phyloP scores from a whole-genome alignment of 495 filamentous ascomycete genomes.

The Daldinia bambusicola region DNA sequence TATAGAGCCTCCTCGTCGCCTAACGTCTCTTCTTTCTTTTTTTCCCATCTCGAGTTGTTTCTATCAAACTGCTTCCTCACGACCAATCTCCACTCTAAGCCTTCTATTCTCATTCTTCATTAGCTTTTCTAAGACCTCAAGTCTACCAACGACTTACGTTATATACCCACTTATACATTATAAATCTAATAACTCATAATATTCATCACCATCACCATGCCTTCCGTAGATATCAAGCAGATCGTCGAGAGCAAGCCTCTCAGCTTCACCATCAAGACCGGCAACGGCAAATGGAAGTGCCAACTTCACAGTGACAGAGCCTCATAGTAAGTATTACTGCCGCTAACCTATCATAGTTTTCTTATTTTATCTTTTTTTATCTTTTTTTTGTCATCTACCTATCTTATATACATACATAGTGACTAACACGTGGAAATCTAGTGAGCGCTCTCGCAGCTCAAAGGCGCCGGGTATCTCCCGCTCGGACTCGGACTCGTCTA shows the following conservation, averaged over 20 bases:
- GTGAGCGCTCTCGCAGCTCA: conserved; percentile 50
- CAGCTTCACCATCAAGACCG: conserved; percentile 58
- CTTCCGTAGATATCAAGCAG: conserved; percentile 46
- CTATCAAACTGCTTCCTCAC: conserved; percentile 10
- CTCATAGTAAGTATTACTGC: conserved; percentile 50
- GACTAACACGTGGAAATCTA: conserved; percentile 36
- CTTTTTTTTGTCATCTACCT: neutral
- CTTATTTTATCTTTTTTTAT: neutral
- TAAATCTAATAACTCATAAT: neutral
- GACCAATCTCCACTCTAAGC: conserved; percentile 34
- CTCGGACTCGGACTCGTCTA: conserved; percentile 45
- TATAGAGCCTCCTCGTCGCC: conserved; percentile 33
- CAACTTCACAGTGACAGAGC: conserved; percentile 54
- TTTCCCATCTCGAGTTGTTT: conserved; percentile 24
- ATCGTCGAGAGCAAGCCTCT: conserved; percentile 51
- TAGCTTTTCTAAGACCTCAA: conserved; percentile 7
- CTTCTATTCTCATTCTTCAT: conserved; percentile 2
- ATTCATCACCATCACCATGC: conserved; percentile 39
- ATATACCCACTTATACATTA: conserved; percentile 5
- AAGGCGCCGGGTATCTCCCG: conserved; percentile 45
- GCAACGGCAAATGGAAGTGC: conserved; percentile 52
- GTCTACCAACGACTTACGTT: conserved; percentile 9
- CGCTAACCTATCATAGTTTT: neutral
- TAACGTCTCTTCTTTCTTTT: neutral
- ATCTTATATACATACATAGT: neutral